A percentile compares a stretch with the other conserved stretches of the same genome.
These are phyloP conservation scores for Calonectria pseudoreteaudii DNA, from an alignment of 2,329 filamentous ascomycete species.

Conservation along the genomic window DNA sequence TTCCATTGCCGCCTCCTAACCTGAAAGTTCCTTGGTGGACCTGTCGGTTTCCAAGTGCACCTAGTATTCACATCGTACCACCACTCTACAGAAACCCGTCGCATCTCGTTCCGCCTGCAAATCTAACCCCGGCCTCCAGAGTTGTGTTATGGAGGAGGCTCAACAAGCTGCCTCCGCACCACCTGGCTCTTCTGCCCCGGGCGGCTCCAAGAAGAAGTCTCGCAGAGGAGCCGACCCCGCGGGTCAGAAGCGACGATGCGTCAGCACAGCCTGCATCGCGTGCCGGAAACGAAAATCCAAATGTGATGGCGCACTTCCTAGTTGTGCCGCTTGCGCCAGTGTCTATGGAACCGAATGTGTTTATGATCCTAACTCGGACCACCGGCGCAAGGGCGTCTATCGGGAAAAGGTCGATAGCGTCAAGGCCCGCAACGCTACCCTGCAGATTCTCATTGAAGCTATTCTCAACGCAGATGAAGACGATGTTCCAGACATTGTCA, in stretches of 20 bases:
- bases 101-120: conserved; percentile 3
- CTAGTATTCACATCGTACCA: conserved; percentile 14
- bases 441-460: conserved; percentile 93
- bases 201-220: conserved; percentile 59
- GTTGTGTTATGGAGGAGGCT: conserved; percentile 36
- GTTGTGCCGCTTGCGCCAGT: conserved; percentile 94
- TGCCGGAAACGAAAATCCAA: conserved; percentile 85
- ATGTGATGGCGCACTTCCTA: conserved; percentile 92
- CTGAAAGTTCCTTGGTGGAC: neutral
- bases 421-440: conserved; percentile 86
- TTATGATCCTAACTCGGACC: conserved; percentile 96
- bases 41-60: neutral
- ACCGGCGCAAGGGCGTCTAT: conserved; percentile 96
- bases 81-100: neutral
- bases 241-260: conserved; percentile 78
- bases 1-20: conserved; percentile 6
- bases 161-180: conserved; percentile 20
- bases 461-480: conserved; percentile 93
- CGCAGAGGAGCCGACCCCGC: conserved; percentile 61
- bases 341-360: conserved; percentile 92
- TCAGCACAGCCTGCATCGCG: conserved; percentile 87
- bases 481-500: conserved; percentile 84
- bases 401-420: conserved; percentile 91
- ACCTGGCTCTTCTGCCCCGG: conserved; percentile 26
- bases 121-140: conserved; percentile 11